Evolutionary conservation across 2,329 filamentous ascomycete genomes (phyloP), one percentile per base, ranked within the genome.

Genomic region (Hymenoscyphus scutula): DNA sequence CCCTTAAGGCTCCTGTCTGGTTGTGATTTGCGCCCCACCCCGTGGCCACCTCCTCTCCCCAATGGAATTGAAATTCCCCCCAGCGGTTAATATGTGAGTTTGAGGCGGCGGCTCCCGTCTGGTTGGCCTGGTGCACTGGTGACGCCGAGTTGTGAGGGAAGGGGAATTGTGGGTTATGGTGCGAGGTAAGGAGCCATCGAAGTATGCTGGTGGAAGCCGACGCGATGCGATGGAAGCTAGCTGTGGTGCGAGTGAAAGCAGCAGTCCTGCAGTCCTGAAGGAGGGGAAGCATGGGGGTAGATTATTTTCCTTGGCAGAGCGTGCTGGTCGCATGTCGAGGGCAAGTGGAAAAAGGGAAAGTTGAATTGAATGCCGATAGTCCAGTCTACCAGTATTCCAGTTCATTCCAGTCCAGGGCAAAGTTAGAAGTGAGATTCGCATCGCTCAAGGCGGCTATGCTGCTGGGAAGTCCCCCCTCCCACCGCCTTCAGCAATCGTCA

Each of bases 1-100:
- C n/a, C n/a, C n/a, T n/a, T n/a, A n/a, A n/a, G n/a, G n/a, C n/a
- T n/a, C n/a, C n/a, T n/a, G n/a, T n/a, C n/a, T n/a, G n/a, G n/a
- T n/a, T n/a, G n/a, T n/a, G n/a, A n/a, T n/a, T n/a, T n/a, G n/a
- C n/a, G n/a, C n/a, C n/a, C n/a, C n/a, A n/a, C n/a, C n/a, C n/a
- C n/a, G n/a, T n/a, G n/a, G n/a, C n/a, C n/a, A n/a, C n/a, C n/a
- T n/a, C n/a, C n/a, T n/a, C n/a, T n/a, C n/a, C n/a, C n/a, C n/a
- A n/a, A n/a, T n/a, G n/a, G n/a, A n/a, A n/a, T n/a, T n/a, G n/a
- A n/a, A n/a, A n/a, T n/a, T n/a, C n/a, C n/a, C n/a, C n/a, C n/a
- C n/a, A n/a, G n/a, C 59, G 59, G 59, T 61, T 61, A 61, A 61
- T 61, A 32, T 29, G 23, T 54, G 59, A 38, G 6, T 48, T 23